Base-by-base conservation (phyloP, 2,329 filamentous ascomycete genomes). In the Cadophora gregata region DNA sequence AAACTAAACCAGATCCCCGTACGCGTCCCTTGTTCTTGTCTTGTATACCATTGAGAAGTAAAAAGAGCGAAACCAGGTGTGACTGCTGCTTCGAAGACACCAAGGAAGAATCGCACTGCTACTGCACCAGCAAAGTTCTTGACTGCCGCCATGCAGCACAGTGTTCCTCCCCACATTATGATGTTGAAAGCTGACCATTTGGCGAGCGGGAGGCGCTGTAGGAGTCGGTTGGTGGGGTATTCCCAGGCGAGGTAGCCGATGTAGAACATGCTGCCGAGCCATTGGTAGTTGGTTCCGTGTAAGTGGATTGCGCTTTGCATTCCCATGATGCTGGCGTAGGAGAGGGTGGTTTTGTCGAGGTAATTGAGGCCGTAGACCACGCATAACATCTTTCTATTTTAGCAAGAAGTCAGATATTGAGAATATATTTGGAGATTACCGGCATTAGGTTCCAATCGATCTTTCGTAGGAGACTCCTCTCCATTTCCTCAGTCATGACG, bases 41-140 rank as follows among this genome's bases (percentile, higher is more conserved):
- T 88, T 0, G 90, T 92, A 72, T 91, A 93, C 89, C 89, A 92
- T 78, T 91, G 88, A 3, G 82, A 86, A 1, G 89, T 91, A 71
- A 92, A 83, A 1, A 92, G 80, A 0, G 87, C 85, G 71, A 91
- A 91, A 0, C 88, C 88, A 0, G 90, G 90, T 0, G 88, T 90
- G 1, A 92, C 88, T 0, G 88, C 87, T 0, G 88, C 82, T 75
- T 93, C 90, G 64, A 90, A 90, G 0, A 90, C 81, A 31, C 90
- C 90, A 0, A 91, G 81, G 71, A 92, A 86, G 75, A 91, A 88
- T 0, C 90, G 85, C 38, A 91, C 84, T 0, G 86, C 87, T 25
- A 91, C 83, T 0, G 88, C 86, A 1, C 88, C 86, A 0, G 81
- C 79, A 72, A 87, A 92, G 74, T 86, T 85, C 36, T 82, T 80